These are phyloP conservation scores for Boletellus sp. DNA, from an alignment of 768 basidiomycete genomes.

Conservation along the genomic window DNA sequence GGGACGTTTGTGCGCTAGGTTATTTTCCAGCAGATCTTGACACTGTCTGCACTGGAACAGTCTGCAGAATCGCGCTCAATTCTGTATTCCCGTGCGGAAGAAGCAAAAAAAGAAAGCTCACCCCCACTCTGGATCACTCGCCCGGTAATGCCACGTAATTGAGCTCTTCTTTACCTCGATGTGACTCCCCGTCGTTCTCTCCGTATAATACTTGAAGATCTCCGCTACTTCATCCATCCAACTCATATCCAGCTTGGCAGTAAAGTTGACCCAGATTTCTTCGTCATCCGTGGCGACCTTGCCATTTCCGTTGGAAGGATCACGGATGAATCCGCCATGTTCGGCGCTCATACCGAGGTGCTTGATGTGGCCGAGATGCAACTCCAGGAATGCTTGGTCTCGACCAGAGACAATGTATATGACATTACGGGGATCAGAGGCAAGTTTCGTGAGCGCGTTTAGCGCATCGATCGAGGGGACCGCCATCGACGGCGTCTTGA, in stretches of 20 bases:
- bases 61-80: constrained; percentile 32
- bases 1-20: constrained; percentile 85
- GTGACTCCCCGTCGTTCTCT: constrained; percentile 93
- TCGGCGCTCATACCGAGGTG: constrained; percentile 91
- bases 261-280: constrained; percentile 78
- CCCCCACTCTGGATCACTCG: constrained; percentile 95
- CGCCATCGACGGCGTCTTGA: constrained; percentile 88
- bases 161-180: constrained; percentile 97
- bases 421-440: constrained; percentile 80
- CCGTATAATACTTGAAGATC: constrained; percentile 95
- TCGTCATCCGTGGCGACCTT: background rate
- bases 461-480: constrained; percentile 73
- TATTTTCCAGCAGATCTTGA: constrained; percentile 93
- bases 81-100: background rate
- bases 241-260: constrained; percentile 90
- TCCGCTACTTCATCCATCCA: constrained; percentile 97
- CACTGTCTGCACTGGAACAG: constrained; percentile 95
- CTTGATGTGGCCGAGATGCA: constrained; percentile 82
- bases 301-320: constrained; percentile 47
- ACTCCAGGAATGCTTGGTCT: constrained; percentile 87
- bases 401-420: constrained; percentile 98
- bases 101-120: constrained; percentile 39
- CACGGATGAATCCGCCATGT: constrained; percentile 89
- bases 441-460: constrained; percentile 65
- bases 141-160: constrained; percentile 97